These are phyloP conservation scores for Phlyctochytrium bullatum DNA, from an alignment of 192 early-diverging fungal genomes.

Conservation along the genomic window DNA sequence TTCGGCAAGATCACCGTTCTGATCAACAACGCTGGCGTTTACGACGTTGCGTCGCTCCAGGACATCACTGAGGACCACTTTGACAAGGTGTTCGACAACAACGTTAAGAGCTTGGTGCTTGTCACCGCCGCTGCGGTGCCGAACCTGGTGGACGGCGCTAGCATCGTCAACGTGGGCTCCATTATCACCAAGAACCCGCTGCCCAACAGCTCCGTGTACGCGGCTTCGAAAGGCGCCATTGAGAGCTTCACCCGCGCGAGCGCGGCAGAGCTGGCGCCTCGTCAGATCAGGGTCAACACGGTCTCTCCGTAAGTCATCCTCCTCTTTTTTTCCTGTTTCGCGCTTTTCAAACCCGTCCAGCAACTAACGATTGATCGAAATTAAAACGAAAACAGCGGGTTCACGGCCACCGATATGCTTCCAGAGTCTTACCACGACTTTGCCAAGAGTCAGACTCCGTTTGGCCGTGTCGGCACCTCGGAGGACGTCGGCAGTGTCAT, in stretches of 20 bases:
- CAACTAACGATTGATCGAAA: too few species aligned
- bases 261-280: conserved; percentile 30
- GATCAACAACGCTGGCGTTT: conserved; percentile 39
- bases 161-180: conserved; percentile 39
- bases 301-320: conserved; percentile 23
- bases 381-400: too few species aligned
- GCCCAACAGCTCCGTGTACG: conserved; percentile 9
- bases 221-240: conserved; percentile 33
- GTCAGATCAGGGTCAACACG: conserved; percentile 34
- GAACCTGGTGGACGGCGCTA: conserved; percentile 22
- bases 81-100: conserved; percentile 24
- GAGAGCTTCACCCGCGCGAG: conserved; percentile 31
- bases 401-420: conserved; percentile 19
- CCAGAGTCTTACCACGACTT: conserved; percentile 10
- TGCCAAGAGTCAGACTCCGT: conserved; percentile 1
- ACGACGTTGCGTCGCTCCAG: conserved; percentile 14
- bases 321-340: not conserved
- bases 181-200: conserved; percentile 11
- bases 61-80: conserved; percentile 29
- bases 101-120: conserved; percentile 34
- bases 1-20: conserved; percentile 1
- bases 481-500: conserved; percentile 28
- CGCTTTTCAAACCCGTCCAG: too few species aligned
- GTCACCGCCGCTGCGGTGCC: conserved; percentile 22
- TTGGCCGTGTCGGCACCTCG: conserved; percentile 30